Conservation (phyloP, 768 basidiomycete species). For the Coprinellus aureogranulatus region DNA sequence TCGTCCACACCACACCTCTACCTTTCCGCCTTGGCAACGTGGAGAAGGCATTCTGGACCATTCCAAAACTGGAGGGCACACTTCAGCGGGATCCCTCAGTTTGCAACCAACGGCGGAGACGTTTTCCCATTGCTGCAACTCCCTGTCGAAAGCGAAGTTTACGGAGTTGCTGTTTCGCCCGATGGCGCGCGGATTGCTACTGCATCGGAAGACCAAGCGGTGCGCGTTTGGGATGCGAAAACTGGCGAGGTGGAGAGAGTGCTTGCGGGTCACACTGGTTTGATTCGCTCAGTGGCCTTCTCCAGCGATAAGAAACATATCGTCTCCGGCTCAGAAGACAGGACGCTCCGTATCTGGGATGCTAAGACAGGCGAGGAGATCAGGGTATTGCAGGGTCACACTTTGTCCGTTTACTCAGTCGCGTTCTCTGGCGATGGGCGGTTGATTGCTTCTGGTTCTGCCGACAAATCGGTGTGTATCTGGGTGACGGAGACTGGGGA, state of each 20-base stretch:
- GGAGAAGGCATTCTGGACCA: constrained; percentile 8
- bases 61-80: constrained; percentile 9
- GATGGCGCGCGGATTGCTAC: constrained; percentile 12
- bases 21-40: constrained; percentile 22
- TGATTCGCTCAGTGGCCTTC: constrained; percentile 8
- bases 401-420: background rate
- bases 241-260: background rate
- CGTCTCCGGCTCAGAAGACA: constrained; percentile 5
- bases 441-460: background rate
- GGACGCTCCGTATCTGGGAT: constrained; percentile 3
- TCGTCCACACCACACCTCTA: constrained; percentile 24
- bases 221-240: constrained; percentile 7
- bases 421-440: constrained; percentile 6
- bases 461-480: constrained; percentile 2
- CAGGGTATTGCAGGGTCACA: background rate
- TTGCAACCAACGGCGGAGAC: background rate
- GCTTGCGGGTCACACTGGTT: background rate
- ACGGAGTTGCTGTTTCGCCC: background rate
- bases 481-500: constrained; percentile 12
- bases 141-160: background rate
- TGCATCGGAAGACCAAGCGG: background rate
- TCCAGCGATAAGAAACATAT: constrained; percentile 10
- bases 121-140: constrained; percentile 11
- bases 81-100: constrained; percentile 12
- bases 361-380: background rate